phyloP scores from a whole-genome alignment of 1,139 yeast species.

The Taphrina confusa region DNA sequence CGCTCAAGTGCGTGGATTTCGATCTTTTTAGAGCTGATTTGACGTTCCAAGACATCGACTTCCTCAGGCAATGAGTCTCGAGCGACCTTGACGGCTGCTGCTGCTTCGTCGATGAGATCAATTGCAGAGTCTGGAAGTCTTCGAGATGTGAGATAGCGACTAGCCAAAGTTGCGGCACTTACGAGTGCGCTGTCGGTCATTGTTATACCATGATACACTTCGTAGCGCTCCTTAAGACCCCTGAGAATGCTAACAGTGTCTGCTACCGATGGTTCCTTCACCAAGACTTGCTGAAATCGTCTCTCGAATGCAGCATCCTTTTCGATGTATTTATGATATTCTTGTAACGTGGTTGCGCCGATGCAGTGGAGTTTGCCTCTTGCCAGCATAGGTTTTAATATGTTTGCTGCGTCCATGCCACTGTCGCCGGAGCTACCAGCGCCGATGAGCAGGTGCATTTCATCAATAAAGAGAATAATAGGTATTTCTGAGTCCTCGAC shows the following conservation, averaged over 20 bases:
- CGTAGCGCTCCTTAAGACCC: slow-evolving; percentile 94
- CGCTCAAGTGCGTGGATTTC: slow-evolving; percentile 97
- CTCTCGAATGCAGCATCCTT: slow-evolving; percentile 99
- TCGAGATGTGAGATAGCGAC: slow-evolving; percentile 90
- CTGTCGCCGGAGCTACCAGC: slow-evolving; percentile 64
- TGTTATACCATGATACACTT: slow-evolving; percentile 96
- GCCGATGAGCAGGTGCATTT: slow-evolving; percentile 99
- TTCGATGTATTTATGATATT: slow-evolving; percentile 86
- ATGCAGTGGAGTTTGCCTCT: slow-evolving; percentile 95
- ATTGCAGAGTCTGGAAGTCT: slow-evolving; percentile 97
- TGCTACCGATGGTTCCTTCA: slow-evolving; percentile 85
- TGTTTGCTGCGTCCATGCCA: slow-evolving; percentile 86
- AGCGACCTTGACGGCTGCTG: slow-evolving; percentile 97
- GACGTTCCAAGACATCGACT: slow-evolving; percentile 88
- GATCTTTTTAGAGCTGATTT: slow-evolving; percentile 83
- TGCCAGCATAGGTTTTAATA: slow-evolving; percentile 94
- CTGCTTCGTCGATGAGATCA: slow-evolving; percentile 92
- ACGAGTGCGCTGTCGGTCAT: slow-evolving; percentile 94
- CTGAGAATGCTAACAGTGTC: slow-evolving; percentile 95
- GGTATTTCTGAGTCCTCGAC: slow-evolving; percentile 83
- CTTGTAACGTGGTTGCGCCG: slow-evolving; percentile 96
- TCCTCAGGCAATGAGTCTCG: slow-evolving; percentile 98
- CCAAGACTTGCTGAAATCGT: slow-evolving; percentile 95
- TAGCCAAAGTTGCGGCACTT: slow-evolving; percentile 91
- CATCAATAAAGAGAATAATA: slow-evolving; percentile 90